phyloP scores from a whole-genome alignment of 2,329 filamentous ascomycete species.

The Rasamsonia emersonii region DNA sequence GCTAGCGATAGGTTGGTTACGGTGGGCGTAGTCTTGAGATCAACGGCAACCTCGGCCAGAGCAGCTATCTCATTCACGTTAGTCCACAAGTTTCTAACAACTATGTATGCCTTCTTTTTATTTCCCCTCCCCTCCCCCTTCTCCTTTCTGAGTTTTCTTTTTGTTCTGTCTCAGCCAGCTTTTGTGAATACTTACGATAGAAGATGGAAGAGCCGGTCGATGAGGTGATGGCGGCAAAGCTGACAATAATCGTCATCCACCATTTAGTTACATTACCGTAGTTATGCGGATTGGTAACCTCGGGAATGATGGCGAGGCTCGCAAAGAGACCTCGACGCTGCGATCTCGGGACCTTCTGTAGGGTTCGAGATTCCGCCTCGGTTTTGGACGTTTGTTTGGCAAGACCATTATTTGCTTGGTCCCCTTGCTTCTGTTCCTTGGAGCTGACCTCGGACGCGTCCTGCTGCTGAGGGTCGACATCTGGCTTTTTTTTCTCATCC shows the following conservation, averaged over 20 bases:
- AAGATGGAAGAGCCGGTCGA: slow-evolving; percentile 81
- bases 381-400: no score
- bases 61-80: slow-evolving; percentile 46
- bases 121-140: no score
- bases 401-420: no score
- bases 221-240: slow-evolving; percentile 65
- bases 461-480: no score
- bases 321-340: slow-evolving; percentile 65
- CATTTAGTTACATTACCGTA: slow-evolving; percentile 73
- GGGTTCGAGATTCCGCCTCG: no score
- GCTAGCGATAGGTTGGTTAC: slow-evolving; percentile 68
- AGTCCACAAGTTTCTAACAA: background rate
- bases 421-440: no score
- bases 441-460: no score
- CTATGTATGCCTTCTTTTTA: no score
- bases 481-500: no score
- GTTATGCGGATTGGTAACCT: slow-evolving; percentile 66
- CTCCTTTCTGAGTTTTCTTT: background rate
- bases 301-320: slow-evolving; percentile 62
- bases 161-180: no score
- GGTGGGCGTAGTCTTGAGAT: slow-evolving; percentile 55
- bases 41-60: slow-evolving; percentile 53
- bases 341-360: slow-evolving; percentile 44
- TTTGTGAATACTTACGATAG: slow-evolving; percentile 62
- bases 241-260: slow-evolving; percentile 69